Conservation (phyloP, 2,329 filamentous ascomycete species). For the Sclerotinia sclerotiorum region DNA sequence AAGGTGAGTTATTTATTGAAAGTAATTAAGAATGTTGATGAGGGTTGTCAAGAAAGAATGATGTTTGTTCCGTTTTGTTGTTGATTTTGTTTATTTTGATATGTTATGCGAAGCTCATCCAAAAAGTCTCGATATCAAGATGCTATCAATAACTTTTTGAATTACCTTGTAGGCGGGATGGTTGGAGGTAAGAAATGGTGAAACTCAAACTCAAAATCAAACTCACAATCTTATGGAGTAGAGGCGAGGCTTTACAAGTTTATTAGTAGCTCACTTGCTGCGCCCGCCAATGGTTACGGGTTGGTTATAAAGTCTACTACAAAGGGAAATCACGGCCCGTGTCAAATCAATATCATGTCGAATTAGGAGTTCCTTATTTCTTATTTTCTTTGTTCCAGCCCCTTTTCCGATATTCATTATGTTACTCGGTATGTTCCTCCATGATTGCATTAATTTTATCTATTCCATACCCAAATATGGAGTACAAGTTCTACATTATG, state of each 20-base stretch:
- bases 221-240: background rate
- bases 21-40: conserved; percentile 20
- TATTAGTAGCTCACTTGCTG: background rate
- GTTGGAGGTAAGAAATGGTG: conserved; percentile 12
- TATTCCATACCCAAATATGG: background rate
- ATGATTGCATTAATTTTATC: conserved; percentile 11
- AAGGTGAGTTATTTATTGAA: background rate
- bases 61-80: background rate
- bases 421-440: background rate
- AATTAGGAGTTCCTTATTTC: background rate
- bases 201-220: conserved; percentile 10
- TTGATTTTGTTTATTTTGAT: background rate
- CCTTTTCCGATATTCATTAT: background rate
- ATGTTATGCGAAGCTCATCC: conserved; percentile 8
- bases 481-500: background rate
- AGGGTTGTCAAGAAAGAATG: conserved; percentile 23
- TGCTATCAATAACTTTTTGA: conserved; percentile 6
- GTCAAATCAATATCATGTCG: conserved; percentile 2
- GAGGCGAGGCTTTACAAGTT: background rate
- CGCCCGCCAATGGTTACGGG: conserved; percentile 3
- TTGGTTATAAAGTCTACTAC: conserved; percentile 5
- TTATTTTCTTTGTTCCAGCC: conserved; percentile 2
- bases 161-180: background rate
- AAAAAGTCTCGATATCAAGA: conserved; percentile 1
- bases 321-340: conserved; percentile 5